phyloP scores from a whole-genome alignment of 2,329 filamentous ascomycete genomes.

The Fusarium drepaniforme region DNA sequence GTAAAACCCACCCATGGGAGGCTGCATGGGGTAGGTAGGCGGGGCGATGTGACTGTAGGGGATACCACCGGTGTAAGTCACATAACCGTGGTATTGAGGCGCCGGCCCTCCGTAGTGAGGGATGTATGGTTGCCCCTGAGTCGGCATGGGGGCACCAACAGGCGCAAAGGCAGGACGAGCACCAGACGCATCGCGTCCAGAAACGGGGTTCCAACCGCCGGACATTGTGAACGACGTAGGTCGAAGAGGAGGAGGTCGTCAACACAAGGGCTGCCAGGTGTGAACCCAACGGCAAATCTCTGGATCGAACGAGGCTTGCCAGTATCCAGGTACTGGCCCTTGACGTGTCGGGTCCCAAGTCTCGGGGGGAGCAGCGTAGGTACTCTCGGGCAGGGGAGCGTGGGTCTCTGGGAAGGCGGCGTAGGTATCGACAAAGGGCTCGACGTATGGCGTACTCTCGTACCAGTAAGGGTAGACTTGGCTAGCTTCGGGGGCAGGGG shows the following conservation, averaged over 20 bases:
- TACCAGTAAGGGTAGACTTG: constrained; percentile 21
- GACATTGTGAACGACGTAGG: constrained; percentile 45
- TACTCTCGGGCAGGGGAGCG: constrained; percentile 3
- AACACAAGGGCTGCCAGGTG: constrained; percentile 51
- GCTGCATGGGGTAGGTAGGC: constrained; percentile 19
- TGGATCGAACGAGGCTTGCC: constrained; percentile 50
- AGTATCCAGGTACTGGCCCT: constrained; percentile 49
- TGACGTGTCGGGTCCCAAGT: constrained; percentile 48
- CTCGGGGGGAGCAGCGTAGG: constrained; percentile 1
- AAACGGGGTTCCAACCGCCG: constrained; percentile 55
- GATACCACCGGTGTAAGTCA: constrained; percentile 42
- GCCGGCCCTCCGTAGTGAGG: constrained; percentile 51
- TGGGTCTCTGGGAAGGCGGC: background rate
- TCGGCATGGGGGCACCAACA: constrained; percentile 48
- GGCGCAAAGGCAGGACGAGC: constrained; percentile 50
- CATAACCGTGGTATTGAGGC: constrained; percentile 36
- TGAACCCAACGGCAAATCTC: constrained; percentile 49
- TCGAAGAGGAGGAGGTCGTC: constrained; percentile 9
- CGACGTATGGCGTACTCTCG: constrained; percentile 6
- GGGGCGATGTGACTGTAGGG: constrained; percentile 12
- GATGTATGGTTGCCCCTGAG: constrained; percentile 54
- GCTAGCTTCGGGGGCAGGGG: background rate
- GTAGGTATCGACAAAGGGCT: background rate
- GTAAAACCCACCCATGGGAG: constrained; percentile 42
- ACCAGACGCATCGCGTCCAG: constrained; percentile 52